Conservation (phyloP, 2,329 filamentous ascomycete species). For the Coniochaeta pulveracea region DNA sequence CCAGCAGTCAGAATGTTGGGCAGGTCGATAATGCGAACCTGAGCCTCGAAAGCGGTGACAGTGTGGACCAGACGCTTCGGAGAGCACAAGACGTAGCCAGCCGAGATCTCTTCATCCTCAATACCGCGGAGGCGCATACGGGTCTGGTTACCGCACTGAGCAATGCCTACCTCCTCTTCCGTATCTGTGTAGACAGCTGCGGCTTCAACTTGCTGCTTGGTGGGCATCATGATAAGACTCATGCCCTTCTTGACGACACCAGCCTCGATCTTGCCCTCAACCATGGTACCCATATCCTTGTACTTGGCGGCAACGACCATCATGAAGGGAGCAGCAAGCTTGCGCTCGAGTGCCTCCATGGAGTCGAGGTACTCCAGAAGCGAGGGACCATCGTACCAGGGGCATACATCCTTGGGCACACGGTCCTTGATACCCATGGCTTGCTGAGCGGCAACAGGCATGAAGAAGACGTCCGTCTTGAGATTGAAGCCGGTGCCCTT, state of each 20-base stretch:
- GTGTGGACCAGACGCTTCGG: constrained; percentile 89
- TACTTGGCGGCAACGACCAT: constrained; percentile 97
- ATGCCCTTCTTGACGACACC: constrained; percentile 87
- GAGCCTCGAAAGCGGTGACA: constrained; percentile 83
- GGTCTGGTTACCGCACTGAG: constrained; percentile 89
- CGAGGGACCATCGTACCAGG: constrained; percentile 84
- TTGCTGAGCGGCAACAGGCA: constrained; percentile 90
- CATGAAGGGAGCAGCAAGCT: constrained; percentile 99
- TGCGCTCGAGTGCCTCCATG: constrained; percentile 88
- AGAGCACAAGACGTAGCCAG: constrained; percentile 92
- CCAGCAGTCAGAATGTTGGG: constrained; percentile 90
- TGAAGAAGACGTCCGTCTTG: constrained; percentile 87
- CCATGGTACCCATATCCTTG: constrained; percentile 91
- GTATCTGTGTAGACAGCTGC: constrained; percentile 88
- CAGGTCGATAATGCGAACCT: constrained; percentile 89
- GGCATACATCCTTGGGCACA: constrained; percentile 61
- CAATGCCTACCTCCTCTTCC: constrained; percentile 76
- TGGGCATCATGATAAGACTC: constrained; percentile 89
- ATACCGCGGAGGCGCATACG: constrained; percentile 85
- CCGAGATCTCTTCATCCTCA: constrained; percentile 93
- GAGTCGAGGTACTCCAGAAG: constrained; percentile 90
- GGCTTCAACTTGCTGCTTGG: constrained; percentile 69
- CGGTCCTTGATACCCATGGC: constrained; percentile 81
- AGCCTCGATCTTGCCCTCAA: constrained; percentile 79
- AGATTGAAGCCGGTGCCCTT: constrained; percentile 90